Percentiles rank a stretch among this genome's conserved stretches.
phyloP scores from a whole-genome alignment of 2,329 filamentous ascomycete species.

The Exutisphaerella laricina region DNA sequence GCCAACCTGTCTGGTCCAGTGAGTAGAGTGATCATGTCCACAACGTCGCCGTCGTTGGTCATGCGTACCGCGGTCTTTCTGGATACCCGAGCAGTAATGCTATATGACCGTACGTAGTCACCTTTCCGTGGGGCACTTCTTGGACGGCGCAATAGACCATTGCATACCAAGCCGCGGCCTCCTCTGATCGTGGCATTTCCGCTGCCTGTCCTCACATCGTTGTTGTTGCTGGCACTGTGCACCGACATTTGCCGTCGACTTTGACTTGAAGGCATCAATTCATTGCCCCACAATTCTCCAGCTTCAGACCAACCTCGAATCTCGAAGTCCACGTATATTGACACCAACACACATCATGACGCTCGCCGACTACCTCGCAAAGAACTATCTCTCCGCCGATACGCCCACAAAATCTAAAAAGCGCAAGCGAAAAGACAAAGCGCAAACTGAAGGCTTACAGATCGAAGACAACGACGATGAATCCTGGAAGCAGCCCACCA shows the following conservation, averaged over 20 bases:
- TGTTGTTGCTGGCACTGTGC: constrained; percentile 1
- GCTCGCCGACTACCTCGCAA: constrained; percentile 79
- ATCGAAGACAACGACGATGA: constrained; percentile 52
- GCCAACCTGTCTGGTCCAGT: constrained; percentile 64
- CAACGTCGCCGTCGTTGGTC: constrained; percentile 7
- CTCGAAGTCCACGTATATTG: constrained; percentile 1
- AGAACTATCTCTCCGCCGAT: constrained; percentile 78
- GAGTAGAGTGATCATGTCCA: background rate
- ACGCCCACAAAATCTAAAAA: constrained; percentile 47
- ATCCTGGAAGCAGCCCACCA: constrained; percentile 44
- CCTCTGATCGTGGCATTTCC: constrained; percentile 64
- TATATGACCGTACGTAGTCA: constrained; percentile 84
- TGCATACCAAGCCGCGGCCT: constrained; percentile 67
- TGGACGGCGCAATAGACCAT: constrained; percentile 79
- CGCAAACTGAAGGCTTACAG: constrained; percentile 37
- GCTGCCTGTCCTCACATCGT: constrained; percentile 12
- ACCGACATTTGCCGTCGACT: background rate
- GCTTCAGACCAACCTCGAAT: background rate
- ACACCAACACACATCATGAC: constrained; percentile 43
- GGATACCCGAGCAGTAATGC: constrained; percentile 64
- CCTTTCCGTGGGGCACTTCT: constrained; percentile 74
- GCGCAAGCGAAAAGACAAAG: constrained; percentile 45
- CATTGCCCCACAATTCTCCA: background rate
- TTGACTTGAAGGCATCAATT: constrained; percentile 5
- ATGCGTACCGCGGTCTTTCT: constrained; percentile 17